These are phyloP conservation scores for Rhododendron simsii DNA, from an alignment of 148 eudicot genomes.

Conservation along the genomic window DNA sequence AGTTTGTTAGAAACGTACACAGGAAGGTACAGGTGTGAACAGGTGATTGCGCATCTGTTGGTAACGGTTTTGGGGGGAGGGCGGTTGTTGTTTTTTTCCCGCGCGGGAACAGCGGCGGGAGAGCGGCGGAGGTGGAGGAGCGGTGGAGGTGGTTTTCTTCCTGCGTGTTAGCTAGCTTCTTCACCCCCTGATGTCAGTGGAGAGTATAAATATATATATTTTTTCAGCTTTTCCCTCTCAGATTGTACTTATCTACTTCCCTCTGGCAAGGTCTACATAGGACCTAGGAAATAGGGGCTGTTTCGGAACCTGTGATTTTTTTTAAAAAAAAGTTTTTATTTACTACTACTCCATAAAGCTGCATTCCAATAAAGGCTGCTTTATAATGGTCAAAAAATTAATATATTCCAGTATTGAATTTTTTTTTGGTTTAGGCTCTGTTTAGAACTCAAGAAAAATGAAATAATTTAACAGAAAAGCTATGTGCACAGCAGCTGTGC, in stretches of 20 bases:
- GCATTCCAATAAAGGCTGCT: not conserved
- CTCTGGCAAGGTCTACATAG: not conserved
- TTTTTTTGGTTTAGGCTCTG: too few species aligned
- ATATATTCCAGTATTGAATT: too few species aligned
- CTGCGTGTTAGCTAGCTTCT: too few species aligned
- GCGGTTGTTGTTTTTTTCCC: not conserved
- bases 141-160: not conserved
- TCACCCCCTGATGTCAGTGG: not conserved
- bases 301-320: not conserved
- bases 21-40: not conserved
- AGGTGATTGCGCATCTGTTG: too few species aligned
- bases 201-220: too few species aligned
- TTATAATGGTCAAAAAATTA: too few species aligned
- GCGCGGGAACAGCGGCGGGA: not conserved
- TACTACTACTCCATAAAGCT: not conserved
- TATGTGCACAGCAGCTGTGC: too few species aligned
- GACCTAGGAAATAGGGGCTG: slow-evolving; percentile 9
- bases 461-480: too few species aligned
- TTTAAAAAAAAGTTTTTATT: not conserved
- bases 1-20: not conserved
- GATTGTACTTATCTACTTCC: not conserved
- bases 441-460: too few species aligned
- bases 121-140: not conserved
- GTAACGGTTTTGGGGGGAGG: too few species aligned
- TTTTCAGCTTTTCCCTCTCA: not conserved